Base-by-base conservation (phyloP, 352 stramenopile genomes). In the Globisporangium iwayamae region DNA sequence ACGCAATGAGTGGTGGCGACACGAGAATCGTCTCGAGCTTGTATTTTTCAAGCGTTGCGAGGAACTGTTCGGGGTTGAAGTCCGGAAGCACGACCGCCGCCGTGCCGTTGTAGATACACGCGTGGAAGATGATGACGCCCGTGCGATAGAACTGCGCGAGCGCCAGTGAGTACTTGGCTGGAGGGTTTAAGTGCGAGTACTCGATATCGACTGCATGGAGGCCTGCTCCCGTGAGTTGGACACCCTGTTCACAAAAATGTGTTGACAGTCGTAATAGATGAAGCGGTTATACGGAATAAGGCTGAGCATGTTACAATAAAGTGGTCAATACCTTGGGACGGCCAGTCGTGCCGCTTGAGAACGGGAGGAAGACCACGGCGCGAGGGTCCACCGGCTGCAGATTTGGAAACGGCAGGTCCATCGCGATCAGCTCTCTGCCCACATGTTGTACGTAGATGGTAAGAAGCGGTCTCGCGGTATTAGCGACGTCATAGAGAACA, bases 111-210 rank as follows among this genome's bases (percentile, higher is more conserved):
- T 83, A 85, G 36, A 89, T 75, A 25, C 71, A 71, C 60, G 85
- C 85, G 50, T 98, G 70, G 38, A 95, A 74, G 18, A 89, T 76
- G 38, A 83, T 76, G 20, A 83, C 92, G 65, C 94, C 97, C 61
- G 98, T 97, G 61, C 98, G 97, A 77, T 97, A 98, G 67, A 97
- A 96, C 16, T 92, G 94, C n/a, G 98, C 58, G n/a, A 97, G 56
- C 16, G 67, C 84, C 5, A 67, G 81, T 32, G 97, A 69, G 62
- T 98, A 79, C 74, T 94, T 96, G 53, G 9, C 52, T 3, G 10
- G 59, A 1, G 78, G 74, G 38, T 87, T 79, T 22, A 89, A 79
- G 9, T 60, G 38, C 8, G 56, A 60, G 3, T 62, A 56, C 50
- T 96, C 86, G 34, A 92, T 52, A 6, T 94, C 68, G 66, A 93